Evolutionary conservation across 192 early-diverging fungal genomes (phyloP), one percentile per base, ranked within the genome.

Genomic region (Chytriomyces sp.): DNA sequence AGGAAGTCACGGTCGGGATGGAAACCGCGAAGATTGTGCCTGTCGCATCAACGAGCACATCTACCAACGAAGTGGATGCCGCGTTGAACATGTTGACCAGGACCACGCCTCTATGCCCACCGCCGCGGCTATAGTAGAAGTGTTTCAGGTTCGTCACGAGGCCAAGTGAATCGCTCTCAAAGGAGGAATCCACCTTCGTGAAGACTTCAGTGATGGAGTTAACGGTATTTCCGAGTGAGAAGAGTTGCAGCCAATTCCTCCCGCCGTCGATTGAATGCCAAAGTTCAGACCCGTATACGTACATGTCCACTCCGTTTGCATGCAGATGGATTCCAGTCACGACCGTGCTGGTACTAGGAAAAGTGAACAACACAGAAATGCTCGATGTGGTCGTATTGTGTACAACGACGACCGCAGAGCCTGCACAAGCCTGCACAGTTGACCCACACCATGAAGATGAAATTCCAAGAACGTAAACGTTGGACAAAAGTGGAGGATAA

Each of bases 241-340:
- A 74, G 5, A 74, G 19, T 57, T 40, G 25, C 8, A 39, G 4
- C 74, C 74, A 75, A 39, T 62, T 75, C 6, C 53, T 7, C 3
- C 74, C 74, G 2, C 64, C 55, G 52, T 75, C 74, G n/a, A 69
- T 59, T 19, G 74, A 75, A 26, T 62, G 64, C 64, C 65, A 75
- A 6, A 75, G 44, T 26, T 59, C 38, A 22, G 60, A 68, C 28
- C 74, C 74, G 37, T 60, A 75, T 12, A 40, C 58, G 52, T 68
- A 75, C 41, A 75, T 52, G 52, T 75, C 74, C 28, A 75, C 41
- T 25, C 56, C 58, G 49, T 75, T 75, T 28, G 39, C 8, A 39
- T 75, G 74, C 59, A 75, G 62, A 17, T 7, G 5, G 5, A 74
- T 3, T 17, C 54, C 54, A 25, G 58, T 59, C 31, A 74, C 53